phyloP scores from a whole-genome alignment of 306 rosid species.

The Hippophae gyantsensis region DNA sequence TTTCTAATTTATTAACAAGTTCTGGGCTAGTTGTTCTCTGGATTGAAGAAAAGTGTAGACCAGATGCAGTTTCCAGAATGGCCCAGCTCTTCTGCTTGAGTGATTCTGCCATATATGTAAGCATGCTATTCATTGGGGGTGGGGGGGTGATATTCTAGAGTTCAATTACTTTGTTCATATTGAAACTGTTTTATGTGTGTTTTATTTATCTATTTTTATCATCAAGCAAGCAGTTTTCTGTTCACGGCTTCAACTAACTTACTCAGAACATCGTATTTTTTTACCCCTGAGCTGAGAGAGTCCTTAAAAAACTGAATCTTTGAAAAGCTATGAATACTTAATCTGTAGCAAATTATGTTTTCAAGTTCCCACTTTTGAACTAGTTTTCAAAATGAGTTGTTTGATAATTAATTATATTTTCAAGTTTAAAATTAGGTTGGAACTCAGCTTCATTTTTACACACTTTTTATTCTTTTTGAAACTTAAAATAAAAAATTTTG shows the following conservation, averaged over 20 bases:
- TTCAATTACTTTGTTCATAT: conserved; percentile 63
- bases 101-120: conserved; percentile 88
- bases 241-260: conserved; percentile 37
- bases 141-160: conserved; percentile 37
- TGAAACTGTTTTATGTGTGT: conserved; percentile 57
- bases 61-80: conserved; percentile 21
- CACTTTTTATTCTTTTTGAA: too few species aligned
- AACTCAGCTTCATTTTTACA: too few species aligned
- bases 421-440: too few species aligned
- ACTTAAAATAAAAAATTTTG: too few species aligned
- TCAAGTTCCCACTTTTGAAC: too few species aligned
- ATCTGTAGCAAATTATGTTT: too few species aligned
- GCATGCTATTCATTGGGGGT: conserved; percentile 58
- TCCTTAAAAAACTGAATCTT: conserved; percentile 19
- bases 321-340: conserved; percentile 10
- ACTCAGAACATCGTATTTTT: conserved; percentile 19
- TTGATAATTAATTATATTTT: too few species aligned
- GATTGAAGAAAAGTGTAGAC: conserved; percentile 29
- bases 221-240: conserved; percentile 30
- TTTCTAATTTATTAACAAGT: conserved; percentile 23
- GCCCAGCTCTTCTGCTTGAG: conserved; percentile 47
- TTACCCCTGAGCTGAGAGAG: conserved; percentile 29
- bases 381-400: too few species aligned
- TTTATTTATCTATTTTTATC: conserved; percentile 24
- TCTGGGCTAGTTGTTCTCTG: conserved; percentile 21